These are phyloP conservation scores for Panus rudis DNA, from an alignment of 768 basidiomycete species.

Conservation along the genomic window DNA sequence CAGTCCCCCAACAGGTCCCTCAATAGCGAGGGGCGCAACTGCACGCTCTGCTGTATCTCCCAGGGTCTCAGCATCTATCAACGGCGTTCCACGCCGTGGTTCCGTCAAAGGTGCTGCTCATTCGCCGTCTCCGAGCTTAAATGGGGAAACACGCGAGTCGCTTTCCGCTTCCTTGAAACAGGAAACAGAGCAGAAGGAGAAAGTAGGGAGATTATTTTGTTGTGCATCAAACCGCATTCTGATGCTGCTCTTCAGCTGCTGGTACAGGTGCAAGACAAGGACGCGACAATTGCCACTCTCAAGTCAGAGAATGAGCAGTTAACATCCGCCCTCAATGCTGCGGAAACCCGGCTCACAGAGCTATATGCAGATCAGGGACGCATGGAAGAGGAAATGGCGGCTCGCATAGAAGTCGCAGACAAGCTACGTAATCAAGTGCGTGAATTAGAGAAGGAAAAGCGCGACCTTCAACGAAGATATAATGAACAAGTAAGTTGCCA, in stretches of 20 bases:
- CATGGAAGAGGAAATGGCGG: conserved; percentile 74
- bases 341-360: conserved; percentile 70
- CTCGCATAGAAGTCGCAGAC: conserved; percentile 76
- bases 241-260: conserved; percentile 47
- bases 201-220: conserved; percentile 37
- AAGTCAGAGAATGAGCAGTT: conserved; percentile 59
- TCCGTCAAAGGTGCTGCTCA: conserved; percentile 37
- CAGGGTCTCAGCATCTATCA: conserved; percentile 47
- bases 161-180: conserved; percentile 60
- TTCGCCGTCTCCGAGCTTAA: conserved; percentile 29
- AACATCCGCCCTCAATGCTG: conserved; percentile 54
- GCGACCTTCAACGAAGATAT: conserved; percentile 75
- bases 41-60: conserved; percentile 61
- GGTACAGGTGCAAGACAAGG: conserved; percentile 72
- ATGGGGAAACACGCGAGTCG: conserved; percentile 47
- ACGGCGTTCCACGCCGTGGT: conserved; percentile 38
- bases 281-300: conserved; percentile 56
- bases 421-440: conserved; percentile 76
- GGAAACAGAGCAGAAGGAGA: conserved; percentile 78
- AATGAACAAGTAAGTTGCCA: conserved; percentile 67
- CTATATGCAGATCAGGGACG: conserved; percentile 77
- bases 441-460: conserved; percentile 84
- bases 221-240: conserved; percentile 6
- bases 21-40: conserved; percentile 48
- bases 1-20: conserved; percentile 30